Conservation (phyloP, 2,329 filamentous ascomycete species). For the Pseudogymnoascus sp. region DNA sequence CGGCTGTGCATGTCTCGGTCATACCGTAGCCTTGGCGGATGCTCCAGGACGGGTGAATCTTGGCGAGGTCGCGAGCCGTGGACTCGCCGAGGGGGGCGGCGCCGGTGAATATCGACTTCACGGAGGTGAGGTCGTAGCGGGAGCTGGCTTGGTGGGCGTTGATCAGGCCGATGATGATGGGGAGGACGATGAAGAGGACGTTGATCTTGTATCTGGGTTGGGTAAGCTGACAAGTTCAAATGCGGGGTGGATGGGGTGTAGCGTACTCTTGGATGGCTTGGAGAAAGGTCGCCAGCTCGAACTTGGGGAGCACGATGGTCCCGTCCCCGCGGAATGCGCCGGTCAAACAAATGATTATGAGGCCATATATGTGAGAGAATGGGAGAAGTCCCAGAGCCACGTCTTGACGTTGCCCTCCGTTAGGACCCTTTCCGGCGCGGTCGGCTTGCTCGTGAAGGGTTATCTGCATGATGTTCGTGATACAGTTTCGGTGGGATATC, state of each 20-base stretch:
- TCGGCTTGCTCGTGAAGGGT: conserved; percentile 32
- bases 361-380: conserved; percentile 69
- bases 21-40: conserved; percentile 69
- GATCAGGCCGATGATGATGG: conserved; percentile 69
- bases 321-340: conserved; percentile 64
- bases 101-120: conserved; percentile 59
- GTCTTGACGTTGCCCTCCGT: conserved; percentile 21
- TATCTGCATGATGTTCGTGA: conserved; percentile 64
- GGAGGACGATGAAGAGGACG: conserved; percentile 56
- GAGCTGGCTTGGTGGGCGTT: conserved; percentile 52
- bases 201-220: conserved; percentile 47
- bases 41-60: conserved; percentile 53
- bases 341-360: conserved; percentile 59
- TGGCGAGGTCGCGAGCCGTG: conserved; percentile 54
- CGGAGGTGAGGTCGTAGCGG: conserved; percentile 63
- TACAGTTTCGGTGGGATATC: conserved; percentile 72
- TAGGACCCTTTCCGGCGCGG: not conserved
- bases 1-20: conserved; percentile 68
- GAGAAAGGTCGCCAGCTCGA: conserved; percentile 60
- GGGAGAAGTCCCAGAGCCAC: conserved; percentile 59
- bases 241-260: not conserved
- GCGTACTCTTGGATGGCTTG: conserved; percentile 49
- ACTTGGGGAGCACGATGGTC: conserved; percentile 63
- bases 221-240: not conserved
- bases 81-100: conserved; percentile 71